Percentiles rank a stretch among this genome's conserved stretches.
phyloP scores from a whole-genome alignment of 306 rosid species.

The Styphnolobium japonicum region DNA sequence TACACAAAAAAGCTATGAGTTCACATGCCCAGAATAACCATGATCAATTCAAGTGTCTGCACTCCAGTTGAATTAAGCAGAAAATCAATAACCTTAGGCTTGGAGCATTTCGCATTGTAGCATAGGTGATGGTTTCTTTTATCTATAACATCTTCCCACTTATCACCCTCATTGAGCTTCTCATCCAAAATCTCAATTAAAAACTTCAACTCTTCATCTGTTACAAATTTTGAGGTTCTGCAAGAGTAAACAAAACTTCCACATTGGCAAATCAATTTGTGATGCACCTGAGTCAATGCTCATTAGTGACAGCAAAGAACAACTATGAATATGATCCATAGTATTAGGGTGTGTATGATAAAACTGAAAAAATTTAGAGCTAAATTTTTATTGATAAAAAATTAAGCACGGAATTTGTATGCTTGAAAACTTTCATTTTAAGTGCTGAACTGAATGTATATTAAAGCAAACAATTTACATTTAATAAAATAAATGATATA shows the following conservation, averaged over 20 bases:
- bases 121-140: conserved; percentile 54
- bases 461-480: neutral
- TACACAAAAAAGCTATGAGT: neutral
- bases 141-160: conserved; percentile 76
- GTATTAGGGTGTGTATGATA: neutral
- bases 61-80: neutral
- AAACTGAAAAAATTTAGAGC: neutral
- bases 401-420: neutral
- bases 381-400: neutral
- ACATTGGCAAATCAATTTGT: conserved; percentile 22
- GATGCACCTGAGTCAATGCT: neutral
- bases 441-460: neutral
- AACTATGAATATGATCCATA: conserved; percentile 6
- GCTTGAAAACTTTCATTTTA: neutral
- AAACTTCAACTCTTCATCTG: conserved; percentile 71
- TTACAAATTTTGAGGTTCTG: conserved; percentile 60
- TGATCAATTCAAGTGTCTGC: neutral
- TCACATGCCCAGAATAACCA: neutral
- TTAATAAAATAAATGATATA: neutral
- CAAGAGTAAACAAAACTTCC: conserved; percentile 33
- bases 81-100: conserved; percentile 65
- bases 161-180: conserved; percentile 45
- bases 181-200: conserved; percentile 62
- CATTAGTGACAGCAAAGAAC: neutral
- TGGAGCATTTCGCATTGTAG: conserved; percentile 81